These are phyloP conservation scores for Penicillium sp. DNA, from an alignment of 2,329 filamentous ascomycete genomes.

Conservation along the genomic window DNA sequence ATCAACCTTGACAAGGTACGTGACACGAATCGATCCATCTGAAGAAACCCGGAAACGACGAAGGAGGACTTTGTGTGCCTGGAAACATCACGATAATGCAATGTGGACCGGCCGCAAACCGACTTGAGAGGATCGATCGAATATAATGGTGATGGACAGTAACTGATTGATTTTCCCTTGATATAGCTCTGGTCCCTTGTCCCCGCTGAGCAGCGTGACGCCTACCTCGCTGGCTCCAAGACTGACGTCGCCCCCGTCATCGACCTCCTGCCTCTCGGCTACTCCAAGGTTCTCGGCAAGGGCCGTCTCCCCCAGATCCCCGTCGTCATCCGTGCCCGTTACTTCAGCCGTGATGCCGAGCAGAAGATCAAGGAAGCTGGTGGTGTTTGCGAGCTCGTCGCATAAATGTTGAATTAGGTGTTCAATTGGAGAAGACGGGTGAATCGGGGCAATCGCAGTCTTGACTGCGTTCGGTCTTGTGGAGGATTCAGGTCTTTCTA, in stretches of 20 bases:
- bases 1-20: slow-evolving; percentile 98
- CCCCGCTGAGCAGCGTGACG: slow-evolving; percentile 85
- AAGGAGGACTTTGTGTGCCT: slow-evolving; percentile 3
- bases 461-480: slow-evolving; percentile 31
- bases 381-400: slow-evolving; percentile 92
- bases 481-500: slow-evolving; percentile 28
- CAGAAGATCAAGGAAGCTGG: slow-evolving; percentile 98
- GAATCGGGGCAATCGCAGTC: slow-evolving; percentile 30
- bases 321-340: slow-evolving; percentile 90
- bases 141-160: slow-evolving; percentile 1
- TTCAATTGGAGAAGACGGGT: slow-evolving; percentile 28
- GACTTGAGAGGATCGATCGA: neutral
- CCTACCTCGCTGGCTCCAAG: slow-evolving; percentile 78
- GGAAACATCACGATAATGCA: neutral
- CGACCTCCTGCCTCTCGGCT: slow-evolving; percentile 94
- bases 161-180: slow-evolving; percentile 17
- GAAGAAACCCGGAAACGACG: neutral
- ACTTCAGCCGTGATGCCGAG: slow-evolving; percentile 94
- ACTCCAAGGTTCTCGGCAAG: slow-evolving; percentile 99
- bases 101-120: neutral
- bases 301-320: slow-evolving; percentile 91
- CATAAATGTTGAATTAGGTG: slow-evolving; percentile 56
- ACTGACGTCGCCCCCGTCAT: slow-evolving; percentile 94
- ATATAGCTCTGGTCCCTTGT: slow-evolving; percentile 89
- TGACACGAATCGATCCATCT: slow-evolving; percentile 8